Base-by-base conservation (phyloP, 2,329 filamentous ascomycete species). In the Davidsoniella neocaledoniae region DNA sequence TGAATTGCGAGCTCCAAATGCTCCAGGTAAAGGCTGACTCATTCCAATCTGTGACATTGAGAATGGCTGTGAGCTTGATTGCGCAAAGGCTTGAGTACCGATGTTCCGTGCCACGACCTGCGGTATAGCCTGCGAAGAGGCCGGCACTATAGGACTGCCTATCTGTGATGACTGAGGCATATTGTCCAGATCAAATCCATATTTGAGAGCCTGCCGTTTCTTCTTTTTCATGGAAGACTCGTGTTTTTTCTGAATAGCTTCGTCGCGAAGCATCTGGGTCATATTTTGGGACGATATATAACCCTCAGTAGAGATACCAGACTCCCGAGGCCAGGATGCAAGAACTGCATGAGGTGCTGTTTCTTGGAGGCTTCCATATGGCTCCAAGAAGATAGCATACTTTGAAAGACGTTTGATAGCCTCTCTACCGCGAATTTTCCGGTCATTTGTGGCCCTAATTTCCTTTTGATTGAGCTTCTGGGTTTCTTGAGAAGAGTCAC, bases 11-110 rank as follows among this genome's bases (percentile, higher is more conserved):
- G 64, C 64, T 23, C 70, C 71, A 64, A 71, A 71, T 4, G 59
- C 55, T 2, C 71, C 71, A n/a, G 62, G 52, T 12, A 67, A 57
- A 8, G 67, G 65, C 56, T 72, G 69, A 47, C 69, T 71, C 63
- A 69, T 70, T n/a, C 63, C 60, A 48, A 63, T 54, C 2, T 58
- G 47, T 9, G 47, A 49, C 2, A 14, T 42, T 14, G 38, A 29
- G 57, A n/a, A 43, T 8, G 40, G 5, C 19, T 44, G 47, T 9
- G 47, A 49, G 19, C 47, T 49, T 14, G 40, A n/a, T 9, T 43
- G 46, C 8, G 46, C 21, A 14, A 49, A 39, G 3, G 40, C 19
- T 10, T 37, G 41, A 12, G 29, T 33, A 9, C 29, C 29, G 12
- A 26, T 26, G 14, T 43, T 43, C 12, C 21, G 16, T 8, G 42